Base-by-base conservation (phyloP, 768 basidiomycete genomes). In the Pleurotus tuber-regium region DNA sequence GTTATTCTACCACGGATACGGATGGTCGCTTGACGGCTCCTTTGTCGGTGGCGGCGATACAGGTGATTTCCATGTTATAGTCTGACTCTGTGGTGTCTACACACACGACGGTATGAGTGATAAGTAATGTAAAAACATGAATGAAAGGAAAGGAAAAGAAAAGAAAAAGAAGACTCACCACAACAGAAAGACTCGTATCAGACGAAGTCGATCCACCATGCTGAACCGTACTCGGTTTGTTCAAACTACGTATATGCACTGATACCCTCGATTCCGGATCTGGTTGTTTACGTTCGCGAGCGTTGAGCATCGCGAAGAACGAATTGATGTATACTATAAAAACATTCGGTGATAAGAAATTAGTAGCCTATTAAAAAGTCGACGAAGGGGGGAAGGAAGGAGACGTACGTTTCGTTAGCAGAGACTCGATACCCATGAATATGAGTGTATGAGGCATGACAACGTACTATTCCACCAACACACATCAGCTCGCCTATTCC, bases 311-410 rank as follows among this genome's bases (percentile, higher is more conserved):
- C 10, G 66, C 64, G 21, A 68, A 54, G 50, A 62, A 66, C 43
- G 66, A 67, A 51, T 64, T 65, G 54, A 63, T 60, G 40, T 68
- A 68, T 14, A 66, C 66, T n/a, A n/a, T 68, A 47, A 16, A 24
- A 16, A 19, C 25, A 19, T 10, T 18, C 5, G 16, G 16, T 31
- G 11, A 14, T 33, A 44, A n/a, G 14, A 44, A 10, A 29, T 10
- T 24, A 30, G 9, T 19, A 16, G 14, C 9, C 16, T 1, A 3
- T 19, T 18, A 12, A 7, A 36, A 30, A 5, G n/a, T 6, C 12
- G 31, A 19, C 14, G 14, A 16, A 26, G 7, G 25, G 10, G 11
- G 21, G 18, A 24, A 50, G 28, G 9, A 28, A 14, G 2, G 11
- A 0, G 19, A 41, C 59, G 43, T 28, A 61, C 59, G 49, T 55